Percentiles rank a stretch among this genome's conserved stretches.
phyloP scores from a whole-genome alignment of 177 flowering plant species.

The Vitis hybrid region DNA sequence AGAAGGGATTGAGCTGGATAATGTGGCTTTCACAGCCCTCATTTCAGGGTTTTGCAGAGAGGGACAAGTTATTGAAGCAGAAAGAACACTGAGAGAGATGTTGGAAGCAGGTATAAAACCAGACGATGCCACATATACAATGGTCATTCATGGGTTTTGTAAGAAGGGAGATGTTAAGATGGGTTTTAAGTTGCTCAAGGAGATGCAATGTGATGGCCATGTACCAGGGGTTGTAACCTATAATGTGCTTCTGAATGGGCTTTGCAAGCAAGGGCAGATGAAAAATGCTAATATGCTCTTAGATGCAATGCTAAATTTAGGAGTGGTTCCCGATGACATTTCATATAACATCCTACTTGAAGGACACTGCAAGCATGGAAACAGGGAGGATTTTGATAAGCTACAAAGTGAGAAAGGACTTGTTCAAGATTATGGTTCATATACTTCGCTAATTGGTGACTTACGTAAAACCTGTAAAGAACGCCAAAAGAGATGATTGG shows the following conservation, averaged over 20 bases:
- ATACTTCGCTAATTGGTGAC: conserved; percentile 46
- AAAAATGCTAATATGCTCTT: conserved; percentile 71
- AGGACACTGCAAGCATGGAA: conserved; percentile 64
- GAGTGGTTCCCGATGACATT: conserved; percentile 75
- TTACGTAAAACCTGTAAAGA: conserved; percentile 30
- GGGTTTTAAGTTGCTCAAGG: conserved; percentile 67
- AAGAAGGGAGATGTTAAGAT: conserved; percentile 61
- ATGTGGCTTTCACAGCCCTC: conserved; percentile 72
- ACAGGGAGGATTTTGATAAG: conserved; percentile 27
- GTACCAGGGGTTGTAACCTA: conserved; percentile 62
- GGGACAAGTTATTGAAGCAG: conserved; percentile 57
- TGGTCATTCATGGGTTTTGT: conserved; percentile 77
- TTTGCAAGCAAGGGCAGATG: conserved; percentile 72
- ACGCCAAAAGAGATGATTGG: conserved; percentile 32
- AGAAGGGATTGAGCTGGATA: conserved; percentile 60
- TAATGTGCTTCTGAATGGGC: conserved; percentile 73
- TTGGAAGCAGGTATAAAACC: conserved; percentile 49
- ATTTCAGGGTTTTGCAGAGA: conserved; percentile 61
- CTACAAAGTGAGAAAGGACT: conserved; percentile 63
- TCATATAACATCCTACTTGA: conserved; percentile 78
- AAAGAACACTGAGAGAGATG: conserved; percentile 67
- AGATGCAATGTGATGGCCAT: conserved; percentile 58
- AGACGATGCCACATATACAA: conserved; percentile 68
- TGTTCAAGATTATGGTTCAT: conserved; percentile 65
- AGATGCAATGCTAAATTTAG: conserved; percentile 70